phyloP scores from a whole-genome alignment of 2,329 filamentous ascomycete species.

The Trichophyton simii region DNA sequence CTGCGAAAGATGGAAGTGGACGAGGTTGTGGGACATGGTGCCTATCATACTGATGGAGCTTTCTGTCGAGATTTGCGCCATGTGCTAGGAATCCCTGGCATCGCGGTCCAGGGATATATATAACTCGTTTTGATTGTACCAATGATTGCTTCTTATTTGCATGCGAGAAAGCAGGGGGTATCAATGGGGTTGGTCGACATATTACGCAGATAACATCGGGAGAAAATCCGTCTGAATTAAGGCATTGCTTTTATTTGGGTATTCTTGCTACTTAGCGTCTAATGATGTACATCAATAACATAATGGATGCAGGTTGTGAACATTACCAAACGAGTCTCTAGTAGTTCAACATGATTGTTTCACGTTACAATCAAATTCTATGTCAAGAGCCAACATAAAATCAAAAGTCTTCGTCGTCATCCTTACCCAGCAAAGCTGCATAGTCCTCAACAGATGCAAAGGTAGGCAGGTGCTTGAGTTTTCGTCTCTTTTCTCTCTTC shows the following conservation, averaged over 20 bases:
- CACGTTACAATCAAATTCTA: background rate
- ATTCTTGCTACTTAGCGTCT: background rate
- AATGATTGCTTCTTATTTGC: background rate
- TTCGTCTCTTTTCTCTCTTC: constrained; percentile 55
- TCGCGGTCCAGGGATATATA: constrained; percentile 7
- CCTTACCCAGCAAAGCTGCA: constrained; percentile 65
- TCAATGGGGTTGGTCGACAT: background rate
- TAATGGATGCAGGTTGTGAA: background rate
- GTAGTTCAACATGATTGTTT: background rate
- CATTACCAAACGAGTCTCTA: background rate
- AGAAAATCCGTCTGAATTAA: background rate
- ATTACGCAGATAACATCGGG: background rate
- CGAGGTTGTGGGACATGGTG: background rate
- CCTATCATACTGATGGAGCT: background rate
- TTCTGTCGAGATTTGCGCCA: background rate
- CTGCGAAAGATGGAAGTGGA: constrained; percentile 23
- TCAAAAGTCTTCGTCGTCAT: constrained; percentile 24
- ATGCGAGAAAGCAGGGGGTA: background rate
- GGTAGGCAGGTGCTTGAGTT: constrained; percentile 76
- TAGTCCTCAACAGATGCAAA: constrained; percentile 95
- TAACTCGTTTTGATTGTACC: background rate
- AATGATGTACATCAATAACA: background rate
- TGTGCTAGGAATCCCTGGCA: constrained; percentile 8
- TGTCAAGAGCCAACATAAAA: background rate
- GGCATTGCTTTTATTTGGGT: background rate